Evolutionary conservation across 306 rosid species (phyloP), one percentile per base, ranked within the genome.

Genomic region (Ochetophila trinervis): DNA sequence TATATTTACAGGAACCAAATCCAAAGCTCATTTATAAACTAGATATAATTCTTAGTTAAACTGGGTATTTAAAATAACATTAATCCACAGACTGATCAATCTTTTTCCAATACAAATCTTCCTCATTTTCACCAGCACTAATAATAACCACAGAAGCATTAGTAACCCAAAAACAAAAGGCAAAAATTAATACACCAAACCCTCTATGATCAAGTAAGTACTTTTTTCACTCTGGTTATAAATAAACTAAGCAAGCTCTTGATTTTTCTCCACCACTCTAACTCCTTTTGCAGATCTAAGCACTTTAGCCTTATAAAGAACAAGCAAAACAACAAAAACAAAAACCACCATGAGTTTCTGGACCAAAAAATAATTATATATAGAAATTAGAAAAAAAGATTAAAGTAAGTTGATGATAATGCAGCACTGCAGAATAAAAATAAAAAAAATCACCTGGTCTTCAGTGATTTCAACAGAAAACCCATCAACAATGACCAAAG

Each of bases 271-370:
- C 83, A 91, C 98, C 66, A 91, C 61, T 73, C 98, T 85, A 75
- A 91, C 96, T 83, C 82, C 95, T 36, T 85, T 72, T 36, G 92
- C 96, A 82, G 92, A 87, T 87, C 96, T 85, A 64, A 91, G 95
- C 82, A 55, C 70, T 59, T 70, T 83, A 19, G 96, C 98, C 98
- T 91, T 85, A 54, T 14, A 50, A 65, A n/a, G n/a, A n/a, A n/a
- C n/a, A n/a, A n/a, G n/a, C n/a, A n/a, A n/a, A n/a, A n/a, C 51
- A 56, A 32, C 66, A 67, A 40, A 45, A 20, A 13, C 19, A 8
- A 20, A 42, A 6, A 42, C 17, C 19, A 23, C 9, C 11, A 58
- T 15, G 57, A 67, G 54, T 24, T 54, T 56, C 8, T 13, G 5
- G 6, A 45, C 54, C 32, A 21, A 32, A 20, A 27, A 27, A 9